Evolutionary conservation across 78 protist species (phyloP), one percentile per base, ranked within the genome.

Genomic region (Diacronema lutheri): DNA sequence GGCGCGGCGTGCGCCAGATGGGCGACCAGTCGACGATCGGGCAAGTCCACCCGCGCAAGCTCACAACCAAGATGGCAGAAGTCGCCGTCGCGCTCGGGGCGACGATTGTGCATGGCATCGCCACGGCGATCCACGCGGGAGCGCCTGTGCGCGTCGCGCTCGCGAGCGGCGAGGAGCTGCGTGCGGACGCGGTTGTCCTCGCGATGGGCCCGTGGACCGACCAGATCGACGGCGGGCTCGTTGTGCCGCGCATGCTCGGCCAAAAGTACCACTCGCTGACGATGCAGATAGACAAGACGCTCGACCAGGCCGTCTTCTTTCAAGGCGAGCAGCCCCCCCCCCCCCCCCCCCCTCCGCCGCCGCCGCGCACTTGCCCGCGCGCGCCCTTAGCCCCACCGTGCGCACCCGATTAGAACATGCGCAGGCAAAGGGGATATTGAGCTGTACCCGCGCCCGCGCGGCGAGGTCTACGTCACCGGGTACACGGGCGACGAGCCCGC

Each of bases 371-470:
- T n/a, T n/a, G n/a, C n/a, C n/a, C n/a, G n/a, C n/a, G n/a, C n/a
- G n/a, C n/a, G n/a, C n/a, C n/a, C n/a, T n/a, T n/a, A n/a, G n/a
- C n/a, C n/a, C n/a, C n/a, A n/a, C n/a, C n/a, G n/a, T n/a, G n/a
- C n/a, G n/a, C n/a, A n/a, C n/a, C n/a, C n/a, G n/a, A n/a, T n/a
- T n/a, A n/a, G n/a, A n/a, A n/a, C n/a, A n/a, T n/a, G 33, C 69
- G 26, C 4, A 29, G 74, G 62, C 69, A 31, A n/a, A 13, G 16
- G 21, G 12, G 78, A 73, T 31, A 65, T 72, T 0, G 91, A 88
- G 55, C 41, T 88, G 37, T 88, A 88, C 68, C 91, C 91, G 46
- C 55, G 91, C 12, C 88, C 88, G 26, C 33, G 71, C 26, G 83
- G 66, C 66, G 62, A 44, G 81, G 81, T 74, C 33, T 74, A 74